Conservation (phyloP, 768 basidiomycete species). For the Leccinum uliginosum region DNA sequence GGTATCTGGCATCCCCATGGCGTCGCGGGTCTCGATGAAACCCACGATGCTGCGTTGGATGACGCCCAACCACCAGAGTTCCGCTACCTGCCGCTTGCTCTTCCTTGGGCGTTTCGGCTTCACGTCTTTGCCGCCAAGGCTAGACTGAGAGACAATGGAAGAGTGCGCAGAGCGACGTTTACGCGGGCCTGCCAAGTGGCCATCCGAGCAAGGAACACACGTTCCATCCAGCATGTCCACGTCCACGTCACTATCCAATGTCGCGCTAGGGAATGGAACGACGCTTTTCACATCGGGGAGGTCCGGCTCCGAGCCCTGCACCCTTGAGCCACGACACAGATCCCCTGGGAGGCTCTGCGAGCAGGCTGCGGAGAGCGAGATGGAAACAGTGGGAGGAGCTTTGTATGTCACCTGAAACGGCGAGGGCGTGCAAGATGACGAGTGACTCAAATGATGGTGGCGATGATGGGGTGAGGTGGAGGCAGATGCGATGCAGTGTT, state of each 20-base stretch:
- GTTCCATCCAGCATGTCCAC: conserved; percentile 30
- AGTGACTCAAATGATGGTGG: not conserved
- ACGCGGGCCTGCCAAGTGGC: conserved; percentile 11
- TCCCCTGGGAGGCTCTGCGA: conserved; percentile 16
- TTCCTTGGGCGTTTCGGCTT: conserved; percentile 32
- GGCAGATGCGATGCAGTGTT: not conserved
- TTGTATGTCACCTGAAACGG: conserved; percentile 27
- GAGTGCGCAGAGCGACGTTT: conserved; percentile 34
- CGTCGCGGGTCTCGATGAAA: conserved; percentile 17
- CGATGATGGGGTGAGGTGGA: conserved; percentile 3
- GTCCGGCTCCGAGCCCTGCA: conserved; percentile 15
- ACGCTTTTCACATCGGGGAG: conserved; percentile 28
- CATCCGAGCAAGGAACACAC: conserved; percentile 1
- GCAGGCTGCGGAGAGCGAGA: conserved; percentile 34
- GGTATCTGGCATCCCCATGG: not conserved
- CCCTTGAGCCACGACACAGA: not conserved
- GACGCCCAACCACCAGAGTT: conserved; percentile 35
- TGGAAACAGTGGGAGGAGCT: conserved; percentile 36
- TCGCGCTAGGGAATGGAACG: conserved; percentile 36
- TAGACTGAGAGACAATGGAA: conserved; percentile 21
- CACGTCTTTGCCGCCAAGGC: conserved; percentile 10
- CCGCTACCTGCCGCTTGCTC: conserved; percentile 28
- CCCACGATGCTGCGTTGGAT: conserved; percentile 34
- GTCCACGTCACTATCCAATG: conserved; percentile 20
- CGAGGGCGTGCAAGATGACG: conserved; percentile 4